Evolutionary conservation across 495 filamentous ascomycete genomes (phyloP).

Genomic region (Physcia stellaris): DNA sequence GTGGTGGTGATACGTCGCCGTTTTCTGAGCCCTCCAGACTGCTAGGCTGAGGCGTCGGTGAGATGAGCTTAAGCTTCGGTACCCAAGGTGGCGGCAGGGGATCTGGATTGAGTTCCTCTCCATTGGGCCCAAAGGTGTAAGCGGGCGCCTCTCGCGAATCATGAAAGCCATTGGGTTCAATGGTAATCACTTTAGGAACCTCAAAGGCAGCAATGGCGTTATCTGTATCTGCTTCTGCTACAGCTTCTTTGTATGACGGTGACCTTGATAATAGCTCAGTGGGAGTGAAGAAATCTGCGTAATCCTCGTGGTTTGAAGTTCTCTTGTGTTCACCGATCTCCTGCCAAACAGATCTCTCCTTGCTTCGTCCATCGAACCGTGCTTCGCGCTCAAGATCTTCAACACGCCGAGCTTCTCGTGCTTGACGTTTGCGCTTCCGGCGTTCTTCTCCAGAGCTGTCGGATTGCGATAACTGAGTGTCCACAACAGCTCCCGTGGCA

Average conservation of each 20-base stretch:
- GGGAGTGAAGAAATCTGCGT: constrained; percentile 17
- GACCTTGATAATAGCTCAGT: constrained; percentile 14
- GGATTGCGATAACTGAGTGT: constrained; percentile 18
- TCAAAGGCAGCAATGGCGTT: constrained; percentile 11
- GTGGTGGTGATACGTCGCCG: constrained; percentile 14
- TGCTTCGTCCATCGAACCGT: too few species aligned
- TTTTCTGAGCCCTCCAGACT: constrained; percentile 12
- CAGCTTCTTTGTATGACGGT: constrained; percentile 2
- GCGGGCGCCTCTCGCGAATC: constrained; percentile 9
- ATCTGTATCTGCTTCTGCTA: constrained; percentile 11
- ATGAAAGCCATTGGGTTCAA: constrained; percentile 10
- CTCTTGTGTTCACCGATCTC: constrained; percentile 14
- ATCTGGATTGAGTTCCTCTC: constrained; percentile 16
- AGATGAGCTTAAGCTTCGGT: constrained; percentile 32
- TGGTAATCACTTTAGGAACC: constrained; percentile 13
- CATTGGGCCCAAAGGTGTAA: constrained; percentile 11
- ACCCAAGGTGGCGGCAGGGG: constrained; percentile 33
- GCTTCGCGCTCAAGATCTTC: constrained; percentile 14
- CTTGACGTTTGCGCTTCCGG: constrained; percentile 18
- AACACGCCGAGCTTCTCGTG: constrained; percentile 17
- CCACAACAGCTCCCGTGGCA: too few species aligned
- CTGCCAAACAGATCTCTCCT: constrained; percentile 14
- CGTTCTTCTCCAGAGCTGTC: constrained; percentile 16
- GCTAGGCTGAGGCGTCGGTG: constrained; percentile 38
- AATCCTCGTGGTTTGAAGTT: constrained; percentile 14